A percentile compares a stretch with the other conserved stretches of the same genome.
Evolutionary conservation across 2,329 filamentous ascomycete species (phyloP).

Genomic region (Penicillium sp.): DNA sequence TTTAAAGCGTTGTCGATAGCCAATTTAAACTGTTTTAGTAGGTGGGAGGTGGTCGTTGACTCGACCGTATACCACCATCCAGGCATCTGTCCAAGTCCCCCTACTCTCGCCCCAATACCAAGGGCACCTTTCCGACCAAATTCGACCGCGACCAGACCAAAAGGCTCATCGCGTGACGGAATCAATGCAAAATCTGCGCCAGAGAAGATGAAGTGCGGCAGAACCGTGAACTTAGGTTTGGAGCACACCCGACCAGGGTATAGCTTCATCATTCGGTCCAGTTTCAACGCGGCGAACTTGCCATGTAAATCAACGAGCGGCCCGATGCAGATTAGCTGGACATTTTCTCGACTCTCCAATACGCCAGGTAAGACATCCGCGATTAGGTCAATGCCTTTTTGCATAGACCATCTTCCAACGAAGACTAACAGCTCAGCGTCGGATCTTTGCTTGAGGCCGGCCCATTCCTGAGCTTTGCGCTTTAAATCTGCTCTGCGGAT

Average conservation of each 20-base stretch:
- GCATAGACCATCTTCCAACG: constrained; percentile 67
- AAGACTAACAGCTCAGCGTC: constrained; percentile 66
- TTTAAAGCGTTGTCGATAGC: constrained; percentile 62
- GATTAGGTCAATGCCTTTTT: constrained; percentile 67
- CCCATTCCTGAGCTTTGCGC: constrained; percentile 66
- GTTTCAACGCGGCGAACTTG: constrained; percentile 65
- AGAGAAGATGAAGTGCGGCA: constrained; percentile 66
- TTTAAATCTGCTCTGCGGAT: constrained; percentile 53
- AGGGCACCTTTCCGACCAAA: constrained; percentile 67
- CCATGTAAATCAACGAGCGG: constrained; percentile 67
- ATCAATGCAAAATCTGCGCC: constrained; percentile 68
- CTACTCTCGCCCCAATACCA: constrained; percentile 64
- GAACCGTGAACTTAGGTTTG: constrained; percentile 65
- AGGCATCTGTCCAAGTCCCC: constrained; percentile 68
- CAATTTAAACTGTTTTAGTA: constrained; percentile 63
- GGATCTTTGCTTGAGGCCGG: constrained; percentile 59
- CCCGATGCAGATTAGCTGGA: constrained; percentile 62
- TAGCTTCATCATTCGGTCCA: constrained; percentile 62
- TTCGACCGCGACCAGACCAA: constrained; percentile 66
- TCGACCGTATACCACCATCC: constrained; percentile 71
- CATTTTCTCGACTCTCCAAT: constrained; percentile 58
- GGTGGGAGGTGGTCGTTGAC: constrained; percentile 60
- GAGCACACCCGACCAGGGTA: constrained; percentile 66
- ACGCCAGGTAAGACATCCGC: constrained; percentile 65
- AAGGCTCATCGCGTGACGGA: constrained; percentile 67